Evolutionary conservation across 164 flowering plant species (phyloP).

Genomic region (Buxus sempervirens): DNA sequence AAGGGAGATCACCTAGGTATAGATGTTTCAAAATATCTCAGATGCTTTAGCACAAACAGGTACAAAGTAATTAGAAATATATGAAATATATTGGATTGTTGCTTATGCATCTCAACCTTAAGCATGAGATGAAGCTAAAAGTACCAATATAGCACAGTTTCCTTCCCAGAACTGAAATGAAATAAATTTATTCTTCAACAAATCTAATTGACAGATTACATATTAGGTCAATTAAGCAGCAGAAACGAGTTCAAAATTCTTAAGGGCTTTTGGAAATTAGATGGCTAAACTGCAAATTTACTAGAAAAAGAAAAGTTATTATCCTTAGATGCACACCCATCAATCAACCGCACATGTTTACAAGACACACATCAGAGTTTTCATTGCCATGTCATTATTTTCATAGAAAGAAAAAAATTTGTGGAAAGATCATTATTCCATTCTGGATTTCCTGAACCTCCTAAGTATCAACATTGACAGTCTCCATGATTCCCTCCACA

Average conservation of each 20-base stretch:
- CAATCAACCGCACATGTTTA: too few species aligned
- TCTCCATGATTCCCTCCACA: background rate
- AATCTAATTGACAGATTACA: background rate
- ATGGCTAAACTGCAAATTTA: background rate
- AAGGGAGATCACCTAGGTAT: conserved; percentile 52
- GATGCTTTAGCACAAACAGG: too few species aligned
- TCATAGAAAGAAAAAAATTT: too few species aligned
- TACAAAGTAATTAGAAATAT: too few species aligned
- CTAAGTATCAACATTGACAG: background rate
- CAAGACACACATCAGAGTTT: background rate
- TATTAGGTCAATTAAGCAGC: background rate
- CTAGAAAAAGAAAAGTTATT: too few species aligned
- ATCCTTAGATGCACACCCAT: too few species aligned
- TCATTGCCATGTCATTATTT: background rate
- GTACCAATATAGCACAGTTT: too few species aligned
- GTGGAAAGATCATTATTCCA: background rate
- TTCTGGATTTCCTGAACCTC: background rate
- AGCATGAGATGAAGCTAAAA: too few species aligned
- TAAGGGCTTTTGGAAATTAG: background rate
- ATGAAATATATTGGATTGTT: too few species aligned
- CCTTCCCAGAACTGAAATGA: background rate
- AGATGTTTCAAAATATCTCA: conserved; percentile 8
- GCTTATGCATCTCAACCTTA: too few species aligned
- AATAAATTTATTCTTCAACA: too few species aligned
- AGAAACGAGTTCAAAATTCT: background rate